Evolutionary conservation across 2,329 filamentous ascomycete species (phyloP).

Genomic region (Ophioceras dolichostomum): DNA sequence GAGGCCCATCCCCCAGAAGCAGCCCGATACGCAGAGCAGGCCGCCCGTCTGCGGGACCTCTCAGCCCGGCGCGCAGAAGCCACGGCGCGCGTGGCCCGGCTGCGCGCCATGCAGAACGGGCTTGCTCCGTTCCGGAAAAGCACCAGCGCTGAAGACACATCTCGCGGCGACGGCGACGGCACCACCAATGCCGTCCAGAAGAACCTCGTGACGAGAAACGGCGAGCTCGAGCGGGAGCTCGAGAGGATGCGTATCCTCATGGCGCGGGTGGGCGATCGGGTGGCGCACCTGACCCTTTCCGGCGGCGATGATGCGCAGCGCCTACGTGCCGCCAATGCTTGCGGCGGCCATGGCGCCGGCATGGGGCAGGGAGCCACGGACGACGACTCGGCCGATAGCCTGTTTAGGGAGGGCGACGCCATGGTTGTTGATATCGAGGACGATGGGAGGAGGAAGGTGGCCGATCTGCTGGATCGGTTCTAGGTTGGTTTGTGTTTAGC

Average conservation of each 20-base stretch:
- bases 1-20: slow-evolving; percentile 31
- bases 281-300: too few relatives aligned
- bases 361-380: slow-evolving; percentile 4
- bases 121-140: slow-evolving; percentile 43
- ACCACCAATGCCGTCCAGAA: slow-evolving; percentile 39
- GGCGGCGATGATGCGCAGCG: too few relatives aligned
- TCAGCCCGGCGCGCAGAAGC: slow-evolving; percentile 27
- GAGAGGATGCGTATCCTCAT: slow-evolving; percentile 54
- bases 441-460: slow-evolving; percentile 28
- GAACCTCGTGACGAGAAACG: slow-evolving; percentile 54
- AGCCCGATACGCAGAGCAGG: slow-evolving; percentile 36
- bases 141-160: too few relatives aligned
- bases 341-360: too few relatives aligned
- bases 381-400: background rate
- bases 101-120: slow-evolving; percentile 34
- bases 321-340: too few relatives aligned
- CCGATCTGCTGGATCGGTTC: slow-evolving; percentile 23
- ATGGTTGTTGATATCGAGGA: slow-evolving; percentile 21
- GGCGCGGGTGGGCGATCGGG: slow-evolving; percentile 42
- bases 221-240: slow-evolving; percentile 53
- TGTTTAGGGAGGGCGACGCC: slow-evolving; percentile 10
- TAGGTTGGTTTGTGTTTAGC: slow-evolving; percentile 7
- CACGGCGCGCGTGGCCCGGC: slow-evolving; percentile 24
- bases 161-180: slow-evolving; percentile 4
- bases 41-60: slow-evolving; percentile 35